Evolutionary conservation across 805 yeast species (phyloP).

Genomic region (Cyberlindnera maritima): DNA sequence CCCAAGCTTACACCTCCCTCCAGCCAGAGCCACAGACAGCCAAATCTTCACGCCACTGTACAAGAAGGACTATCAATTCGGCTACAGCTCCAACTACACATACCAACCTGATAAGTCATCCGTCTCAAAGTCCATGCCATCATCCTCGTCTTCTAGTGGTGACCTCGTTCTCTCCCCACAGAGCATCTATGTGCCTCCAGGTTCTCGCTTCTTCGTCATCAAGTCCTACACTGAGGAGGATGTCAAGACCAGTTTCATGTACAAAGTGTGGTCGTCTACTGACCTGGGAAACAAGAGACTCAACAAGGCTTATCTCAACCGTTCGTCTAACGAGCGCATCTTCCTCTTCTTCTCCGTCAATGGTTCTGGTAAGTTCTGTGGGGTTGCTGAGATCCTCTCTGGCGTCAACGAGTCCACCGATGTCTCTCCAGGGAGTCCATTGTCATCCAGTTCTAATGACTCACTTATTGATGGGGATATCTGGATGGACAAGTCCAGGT

Average conservation of each 20-base stretch:
- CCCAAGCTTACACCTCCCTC: slow-evolving; percentile 9
- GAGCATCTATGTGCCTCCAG: slow-evolving; percentile 27
- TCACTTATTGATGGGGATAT: slow-evolving; percentile 27
- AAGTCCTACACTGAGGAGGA: slow-evolving; percentile 51
- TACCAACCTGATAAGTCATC: neutral
- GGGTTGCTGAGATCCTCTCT: slow-evolving; percentile 52
- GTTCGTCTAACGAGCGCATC: slow-evolving; percentile 31
- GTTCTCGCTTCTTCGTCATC: slow-evolving; percentile 46
- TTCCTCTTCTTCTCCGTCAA: slow-evolving; percentile 58
- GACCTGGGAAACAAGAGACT: slow-evolving; percentile 53
- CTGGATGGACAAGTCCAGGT: slow-evolving; percentile 46
- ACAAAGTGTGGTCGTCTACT: slow-evolving; percentile 60
- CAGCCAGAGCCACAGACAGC: neutral
- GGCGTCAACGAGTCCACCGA: slow-evolving; percentile 24
- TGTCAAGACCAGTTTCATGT: slow-evolving; percentile 45
- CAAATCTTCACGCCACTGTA: slow-evolving; percentile 14
- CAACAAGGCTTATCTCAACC: slow-evolving; percentile 37
- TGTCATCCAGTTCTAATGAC: neutral
- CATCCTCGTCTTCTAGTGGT: neutral
- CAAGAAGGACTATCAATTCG: slow-evolving; percentile 11
- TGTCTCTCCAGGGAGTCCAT: neutral
- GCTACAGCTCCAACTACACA: neutral
- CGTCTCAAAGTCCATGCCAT: neutral
- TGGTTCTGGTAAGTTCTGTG: slow-evolving; percentile 55
- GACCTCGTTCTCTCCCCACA: slow-evolving; percentile 18